Evolutionary conservation across 2,329 filamentous ascomycete genomes (phyloP).

Genomic region (Rutstroemia sp.): DNA sequence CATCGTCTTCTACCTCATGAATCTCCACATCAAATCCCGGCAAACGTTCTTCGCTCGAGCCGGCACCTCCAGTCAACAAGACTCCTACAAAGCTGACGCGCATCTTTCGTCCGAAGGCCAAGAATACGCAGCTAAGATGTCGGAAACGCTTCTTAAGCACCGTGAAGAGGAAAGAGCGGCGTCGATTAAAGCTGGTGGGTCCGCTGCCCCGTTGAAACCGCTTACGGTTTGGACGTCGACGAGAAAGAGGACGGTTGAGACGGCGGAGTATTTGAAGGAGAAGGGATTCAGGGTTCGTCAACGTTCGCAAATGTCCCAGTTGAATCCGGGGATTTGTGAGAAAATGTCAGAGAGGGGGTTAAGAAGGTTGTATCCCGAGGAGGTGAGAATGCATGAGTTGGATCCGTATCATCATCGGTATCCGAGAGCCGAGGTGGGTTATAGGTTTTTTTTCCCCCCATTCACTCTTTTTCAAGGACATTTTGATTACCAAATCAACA

Average conservation of each 20-base stretch:
- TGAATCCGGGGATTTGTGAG: slow-evolving; percentile 94
- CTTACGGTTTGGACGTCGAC: slow-evolving; percentile 95
- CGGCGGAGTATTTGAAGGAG: slow-evolving; percentile 70
- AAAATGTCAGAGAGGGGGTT: slow-evolving; percentile 83
- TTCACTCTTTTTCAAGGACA: not conserved
- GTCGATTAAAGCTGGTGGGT: slow-evolving; percentile 60
- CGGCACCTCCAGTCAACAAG: slow-evolving; percentile 78
- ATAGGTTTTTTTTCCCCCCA: too few species aligned
- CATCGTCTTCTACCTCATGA: slow-evolving; percentile 97
- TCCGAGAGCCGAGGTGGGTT: slow-evolving; percentile 76
- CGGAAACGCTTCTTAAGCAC: slow-evolving; percentile 73
- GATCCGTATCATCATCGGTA: slow-evolving; percentile 98
- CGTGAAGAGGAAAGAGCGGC: slow-evolving; percentile 72
- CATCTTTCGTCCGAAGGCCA: slow-evolving; percentile 72
- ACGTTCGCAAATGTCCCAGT: slow-evolving; percentile 91
- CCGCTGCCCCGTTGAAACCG: slow-evolving; percentile 63
- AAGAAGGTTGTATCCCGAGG: slow-evolving; percentile 75
- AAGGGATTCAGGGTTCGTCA: slow-evolving; percentile 82
- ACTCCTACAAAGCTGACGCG: slow-evolving; percentile 87
- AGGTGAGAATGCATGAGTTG: slow-evolving; percentile 84
- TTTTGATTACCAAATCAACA: too few species aligned
- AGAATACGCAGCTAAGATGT: slow-evolving; percentile 79
- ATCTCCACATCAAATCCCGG: slow-evolving; percentile 91
- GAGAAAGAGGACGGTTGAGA: slow-evolving; percentile 81
- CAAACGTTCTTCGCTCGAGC: slow-evolving; percentile 90